phyloP scores from a whole-genome alignment of 306 rosid genomes.

The Lathyrus oleraceus region DNA sequence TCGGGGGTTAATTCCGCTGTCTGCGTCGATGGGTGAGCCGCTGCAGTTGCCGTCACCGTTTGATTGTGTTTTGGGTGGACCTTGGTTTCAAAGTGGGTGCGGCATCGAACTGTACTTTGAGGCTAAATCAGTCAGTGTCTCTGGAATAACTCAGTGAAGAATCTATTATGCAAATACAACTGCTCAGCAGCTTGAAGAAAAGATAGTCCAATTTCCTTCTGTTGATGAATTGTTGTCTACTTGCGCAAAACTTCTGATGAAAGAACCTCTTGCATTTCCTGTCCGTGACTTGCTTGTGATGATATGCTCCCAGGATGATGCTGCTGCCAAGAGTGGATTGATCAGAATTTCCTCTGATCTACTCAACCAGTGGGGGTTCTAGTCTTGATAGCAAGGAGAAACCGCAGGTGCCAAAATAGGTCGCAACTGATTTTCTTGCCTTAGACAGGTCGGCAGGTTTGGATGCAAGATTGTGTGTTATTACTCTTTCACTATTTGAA shows the following conservation, averaged over 20 bases:
- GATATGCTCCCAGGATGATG: conserved; percentile 85
- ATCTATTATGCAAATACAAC: conserved; percentile 52
- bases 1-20: too few species aligned
- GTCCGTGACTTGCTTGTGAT: conserved; percentile 84
- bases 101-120: too few species aligned
- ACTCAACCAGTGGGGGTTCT: conserved; percentile 80
- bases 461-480: too few species aligned
- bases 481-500: too few species aligned
- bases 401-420: conserved; percentile 85
- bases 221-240: conserved; percentile 84
- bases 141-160: too few species aligned
- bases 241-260: conserved; percentile 78
- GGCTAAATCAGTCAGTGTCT: too few species aligned
- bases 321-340: conserved; percentile 77
- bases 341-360: conserved; percentile 75
- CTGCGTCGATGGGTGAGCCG: too few species aligned
- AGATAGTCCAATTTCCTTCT: conserved; percentile 80
- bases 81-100: too few species aligned
- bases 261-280: conserved; percentile 89
- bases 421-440: conserved; percentile 88
- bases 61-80: too few species aligned
- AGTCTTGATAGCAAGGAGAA: conserved; percentile 53
- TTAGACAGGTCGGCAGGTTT: conserved; percentile 90
- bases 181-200: conserved; percentile 74
- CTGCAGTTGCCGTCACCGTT: too few species aligned